phyloP scores from a whole-genome alignment of 2,329 filamentous ascomycete genomes.

The Diaporthe destruens region DNA sequence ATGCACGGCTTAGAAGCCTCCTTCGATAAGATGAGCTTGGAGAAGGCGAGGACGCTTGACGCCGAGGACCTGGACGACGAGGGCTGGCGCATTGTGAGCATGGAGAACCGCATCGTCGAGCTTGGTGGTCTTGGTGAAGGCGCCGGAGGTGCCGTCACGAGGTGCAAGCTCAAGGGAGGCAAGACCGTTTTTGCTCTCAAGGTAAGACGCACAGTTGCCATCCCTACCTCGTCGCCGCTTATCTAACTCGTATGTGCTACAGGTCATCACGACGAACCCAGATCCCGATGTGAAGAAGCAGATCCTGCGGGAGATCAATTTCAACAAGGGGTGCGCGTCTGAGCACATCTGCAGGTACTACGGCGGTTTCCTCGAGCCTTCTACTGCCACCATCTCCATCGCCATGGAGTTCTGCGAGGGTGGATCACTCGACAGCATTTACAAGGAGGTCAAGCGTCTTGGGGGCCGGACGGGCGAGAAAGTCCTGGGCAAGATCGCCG shows the following conservation, averaged over 20 bases:
- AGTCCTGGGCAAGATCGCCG: slow-evolving; percentile 94
- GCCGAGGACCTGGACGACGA: slow-evolving; percentile 96
- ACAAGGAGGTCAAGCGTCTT: slow-evolving; percentile 95
- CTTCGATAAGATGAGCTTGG: slow-evolving; percentile 83
- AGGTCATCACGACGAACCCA: slow-evolving; percentile 98
- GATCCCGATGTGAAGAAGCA: slow-evolving; percentile 99
- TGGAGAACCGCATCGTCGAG: slow-evolving; percentile 88
- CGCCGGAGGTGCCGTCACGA: slow-evolving; percentile 94
- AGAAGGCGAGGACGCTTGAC: slow-evolving; percentile 86
- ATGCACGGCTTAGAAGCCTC: slow-evolving; percentile 77
- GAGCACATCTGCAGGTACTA: slow-evolving; percentile 98
- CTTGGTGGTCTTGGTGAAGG: slow-evolving; percentile 92
- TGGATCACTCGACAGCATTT: slow-evolving; percentile 94
- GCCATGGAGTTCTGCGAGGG: slow-evolving; percentile 99
- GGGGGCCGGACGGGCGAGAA: slow-evolving; percentile 97
- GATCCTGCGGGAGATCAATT: slow-evolving; percentile 94
- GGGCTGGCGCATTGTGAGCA: slow-evolving; percentile 92
- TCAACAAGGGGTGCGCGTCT: slow-evolving; percentile 97
- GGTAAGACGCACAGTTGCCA: slow-evolving; percentile 61
- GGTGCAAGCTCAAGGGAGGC: slow-evolving; percentile 87
- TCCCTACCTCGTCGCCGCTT: slow-evolving; percentile 40
- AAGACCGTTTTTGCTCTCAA: slow-evolving; percentile 97
- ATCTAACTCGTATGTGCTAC: slow-evolving; percentile 13
- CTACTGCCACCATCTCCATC: slow-evolving; percentile 97
- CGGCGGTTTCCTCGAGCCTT: slow-evolving; percentile 94